Evolutionary conservation across 768 basidiomycete species (phyloP).

Genomic region (Pholiota conissans): DNA sequence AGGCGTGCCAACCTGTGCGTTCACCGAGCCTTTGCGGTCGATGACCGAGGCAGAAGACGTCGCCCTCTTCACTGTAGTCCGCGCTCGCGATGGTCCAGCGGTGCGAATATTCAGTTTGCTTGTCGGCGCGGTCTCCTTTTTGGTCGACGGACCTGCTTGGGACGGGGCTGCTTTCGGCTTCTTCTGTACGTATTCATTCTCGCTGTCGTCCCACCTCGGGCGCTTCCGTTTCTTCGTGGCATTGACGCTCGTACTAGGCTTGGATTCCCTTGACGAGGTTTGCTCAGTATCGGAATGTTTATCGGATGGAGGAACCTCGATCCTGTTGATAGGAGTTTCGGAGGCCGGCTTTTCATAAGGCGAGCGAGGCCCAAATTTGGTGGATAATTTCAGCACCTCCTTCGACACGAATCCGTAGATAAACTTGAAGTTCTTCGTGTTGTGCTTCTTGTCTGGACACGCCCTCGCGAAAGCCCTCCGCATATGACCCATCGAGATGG

Average conservation of each 20-base stretch:
- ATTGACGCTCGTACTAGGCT: not conserved
- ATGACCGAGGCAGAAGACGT: not conserved
- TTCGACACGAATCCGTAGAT: conserved; percentile 17
- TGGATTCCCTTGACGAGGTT: not conserved
- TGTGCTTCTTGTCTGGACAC: not conserved
- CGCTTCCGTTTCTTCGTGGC: conserved; percentile 6
- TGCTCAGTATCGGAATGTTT: not conserved
- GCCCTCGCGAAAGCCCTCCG: conserved; percentile 10
- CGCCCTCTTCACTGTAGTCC: not conserved
- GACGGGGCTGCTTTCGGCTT: not conserved
- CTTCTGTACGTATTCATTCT: not conserved
- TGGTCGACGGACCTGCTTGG: not conserved
- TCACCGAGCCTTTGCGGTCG: not conserved
- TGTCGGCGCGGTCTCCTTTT: not conserved
- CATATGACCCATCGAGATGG: conserved; percentile 39
- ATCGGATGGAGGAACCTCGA: not conserved
- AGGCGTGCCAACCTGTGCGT: not conserved
- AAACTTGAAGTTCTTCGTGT: conserved; percentile 16
- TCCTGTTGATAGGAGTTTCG: not conserved
- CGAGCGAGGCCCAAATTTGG: not conserved
- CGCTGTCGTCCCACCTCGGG: not conserved
- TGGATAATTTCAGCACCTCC: conserved; percentile 12
- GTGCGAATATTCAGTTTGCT: not conserved
- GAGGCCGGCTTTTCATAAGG: not conserved
- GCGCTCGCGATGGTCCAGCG: not conserved